phyloP scores from a whole-genome alignment of 2,329 filamentous ascomycete species.

The Lecanicillium sp. region DNA sequence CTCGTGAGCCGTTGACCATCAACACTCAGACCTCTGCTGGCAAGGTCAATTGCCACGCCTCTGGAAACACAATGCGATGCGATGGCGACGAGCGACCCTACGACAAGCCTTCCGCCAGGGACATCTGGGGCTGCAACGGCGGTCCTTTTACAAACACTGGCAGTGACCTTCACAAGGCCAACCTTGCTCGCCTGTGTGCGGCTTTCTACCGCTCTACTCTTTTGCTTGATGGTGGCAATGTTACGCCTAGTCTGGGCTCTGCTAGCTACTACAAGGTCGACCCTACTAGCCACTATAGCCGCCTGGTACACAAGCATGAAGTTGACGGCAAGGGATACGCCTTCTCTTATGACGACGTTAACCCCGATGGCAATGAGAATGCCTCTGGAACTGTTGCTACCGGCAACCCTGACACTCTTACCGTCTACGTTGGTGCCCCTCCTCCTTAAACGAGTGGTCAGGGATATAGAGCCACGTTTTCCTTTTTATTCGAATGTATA shows the following conservation, averaged over 20 bases:
- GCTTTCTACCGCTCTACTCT: conserved; percentile 41
- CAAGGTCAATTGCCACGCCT: conserved; percentile 30
- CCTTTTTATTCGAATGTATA: not conserved
- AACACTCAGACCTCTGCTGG: conserved; percentile 32
- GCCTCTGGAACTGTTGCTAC: conserved; percentile 29
- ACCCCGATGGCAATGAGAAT: conserved; percentile 45
- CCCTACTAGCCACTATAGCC: conserved; percentile 47
- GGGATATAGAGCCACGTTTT: no score
- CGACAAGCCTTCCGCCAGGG: conserved; percentile 30
- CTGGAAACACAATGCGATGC: conserved; percentile 27
- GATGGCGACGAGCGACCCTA: conserved; percentile 33
- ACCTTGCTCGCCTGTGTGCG: conserved; percentile 40
- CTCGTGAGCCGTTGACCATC: conserved; percentile 28
- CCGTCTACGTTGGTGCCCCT: conserved; percentile 19
- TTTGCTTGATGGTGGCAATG: conserved; percentile 35
- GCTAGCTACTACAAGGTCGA: conserved; percentile 35
- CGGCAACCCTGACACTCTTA: conserved; percentile 16
- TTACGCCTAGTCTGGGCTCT: conserved; percentile 31
- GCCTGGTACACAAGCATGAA: conserved; percentile 52
- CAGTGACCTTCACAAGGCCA: conserved; percentile 30
- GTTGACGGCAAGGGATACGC: conserved; percentile 53
- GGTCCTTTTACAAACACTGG: conserved; percentile 33
- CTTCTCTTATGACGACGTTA: conserved; percentile 62
- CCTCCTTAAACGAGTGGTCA: not conserved
- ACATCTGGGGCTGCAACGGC: conserved; percentile 44